Conservation (phyloP, 495 filamentous ascomycete species). For the Podospora pseudocomata region DNA sequence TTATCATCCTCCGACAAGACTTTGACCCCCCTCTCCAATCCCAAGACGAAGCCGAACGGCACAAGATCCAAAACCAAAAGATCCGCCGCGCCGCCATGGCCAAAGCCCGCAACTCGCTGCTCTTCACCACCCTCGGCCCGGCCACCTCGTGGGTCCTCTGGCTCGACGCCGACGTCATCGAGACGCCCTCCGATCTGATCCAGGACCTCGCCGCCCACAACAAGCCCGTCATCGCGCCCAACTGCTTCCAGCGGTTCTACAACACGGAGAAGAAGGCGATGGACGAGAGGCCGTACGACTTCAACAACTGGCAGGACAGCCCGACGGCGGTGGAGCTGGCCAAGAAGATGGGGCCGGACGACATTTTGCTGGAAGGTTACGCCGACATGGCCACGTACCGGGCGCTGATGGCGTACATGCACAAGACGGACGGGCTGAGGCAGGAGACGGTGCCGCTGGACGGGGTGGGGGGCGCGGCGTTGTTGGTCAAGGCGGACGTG, state of each 20-base stretch:
- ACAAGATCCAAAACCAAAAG: conserved; percentile 87
- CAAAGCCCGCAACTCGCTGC: conserved; percentile 83
- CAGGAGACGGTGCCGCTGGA: conserved; percentile 68
- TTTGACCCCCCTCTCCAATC: conserved; percentile 77
- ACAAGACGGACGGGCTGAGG: conserved; percentile 54
- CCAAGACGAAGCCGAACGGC: conserved; percentile 83
- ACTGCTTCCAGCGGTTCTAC: conserved; percentile 88
- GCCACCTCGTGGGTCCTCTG: conserved; percentile 93
- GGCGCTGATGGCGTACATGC: conserved; percentile 85
- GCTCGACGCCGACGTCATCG: conserved; percentile 89
- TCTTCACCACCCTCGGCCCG: conserved; percentile 97
- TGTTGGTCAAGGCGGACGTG: conserved; percentile 95
- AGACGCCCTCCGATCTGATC: conserved; percentile 80
- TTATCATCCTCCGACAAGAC: conserved; percentile 93
- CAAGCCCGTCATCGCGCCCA: conserved; percentile 85
- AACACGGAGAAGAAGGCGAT: conserved; percentile 64
- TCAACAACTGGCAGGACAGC: conserved; percentile 94
- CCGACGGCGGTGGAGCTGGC: conserved; percentile 69
- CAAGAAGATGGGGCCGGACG: conserved; percentile 73
- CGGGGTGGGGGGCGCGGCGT: conserved; percentile 89
- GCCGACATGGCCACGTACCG: conserved; percentile 88
- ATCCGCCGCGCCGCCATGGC: conserved; percentile 83
- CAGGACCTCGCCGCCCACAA: conserved; percentile 88
- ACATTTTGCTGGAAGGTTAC: conserved; percentile 93
- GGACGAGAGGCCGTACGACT: conserved; percentile 86